phyloP scores from a whole-genome alignment of 2,329 filamentous ascomycete genomes.

The Fusarium armeniacum region DNA sequence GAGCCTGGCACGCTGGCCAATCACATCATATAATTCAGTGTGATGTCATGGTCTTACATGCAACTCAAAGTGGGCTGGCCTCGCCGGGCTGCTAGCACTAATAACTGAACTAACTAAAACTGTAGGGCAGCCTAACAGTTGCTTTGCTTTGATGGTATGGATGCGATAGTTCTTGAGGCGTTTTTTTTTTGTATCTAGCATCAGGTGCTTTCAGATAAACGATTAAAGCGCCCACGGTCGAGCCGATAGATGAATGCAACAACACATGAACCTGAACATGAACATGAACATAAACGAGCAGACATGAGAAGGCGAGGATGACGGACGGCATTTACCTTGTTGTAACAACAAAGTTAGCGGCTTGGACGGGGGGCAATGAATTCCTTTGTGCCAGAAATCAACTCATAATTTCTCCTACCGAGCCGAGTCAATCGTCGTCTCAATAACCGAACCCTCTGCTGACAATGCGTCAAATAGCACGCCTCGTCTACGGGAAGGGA shows the following conservation, averaged over 20 bases:
- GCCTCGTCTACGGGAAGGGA: conserved; percentile 21
- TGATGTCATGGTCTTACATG: conserved; percentile 45
- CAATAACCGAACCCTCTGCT: conserved; percentile 15
- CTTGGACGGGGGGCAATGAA: conserved; percentile 15
- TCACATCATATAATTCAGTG: conserved; percentile 19
- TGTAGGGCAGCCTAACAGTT: neutral
- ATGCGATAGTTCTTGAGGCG: conserved; percentile 17
- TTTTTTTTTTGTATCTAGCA: conserved; percentile 14
- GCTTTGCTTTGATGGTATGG: conserved; percentile 11
- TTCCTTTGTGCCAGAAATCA: conserved; percentile 14
- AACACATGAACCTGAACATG: neutral
- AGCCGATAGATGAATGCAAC: conserved; percentile 22
- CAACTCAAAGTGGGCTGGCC: conserved; percentile 29
- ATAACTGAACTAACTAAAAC: conserved; percentile 1
- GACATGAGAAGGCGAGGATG: neutral
- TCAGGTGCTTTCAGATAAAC: conserved; percentile 34
- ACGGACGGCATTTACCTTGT: conserved; percentile 25
- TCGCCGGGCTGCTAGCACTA: conserved; percentile 18
- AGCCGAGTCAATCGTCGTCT: conserved; percentile 18
- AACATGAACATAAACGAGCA: neutral
- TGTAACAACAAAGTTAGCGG: conserved; percentile 5
- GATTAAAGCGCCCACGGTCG: conserved; percentile 16
- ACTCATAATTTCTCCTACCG: conserved; percentile 18
- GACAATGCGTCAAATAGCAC: conserved; percentile 40
- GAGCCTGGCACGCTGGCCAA: conserved; percentile 39